Evolutionary conservation across 1,139 yeast genomes (phyloP), one percentile per base, ranked within the genome.

Genomic region (Barnettozyma hawaiiensis): DNA sequence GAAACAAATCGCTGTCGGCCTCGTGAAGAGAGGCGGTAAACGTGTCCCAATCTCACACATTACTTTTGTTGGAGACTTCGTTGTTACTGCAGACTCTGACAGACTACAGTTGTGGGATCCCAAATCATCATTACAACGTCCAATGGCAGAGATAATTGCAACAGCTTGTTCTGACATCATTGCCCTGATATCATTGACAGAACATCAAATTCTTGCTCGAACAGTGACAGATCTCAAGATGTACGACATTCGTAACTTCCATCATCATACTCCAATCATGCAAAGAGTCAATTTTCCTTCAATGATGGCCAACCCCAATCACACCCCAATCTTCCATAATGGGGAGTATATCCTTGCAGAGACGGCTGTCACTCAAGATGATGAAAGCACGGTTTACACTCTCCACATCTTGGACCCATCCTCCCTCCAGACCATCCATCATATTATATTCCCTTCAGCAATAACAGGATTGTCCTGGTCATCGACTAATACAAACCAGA

Each of bases 201-300:
- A 42, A 23, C 7, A 31, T 11, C 39, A 35, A 18, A 3, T 42
- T 5, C 29, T 51, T 1, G 21, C 51, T 1, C 41, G 55, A 29
- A 45, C 53, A 3, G 10, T 28, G 14, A 19, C 42, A 31, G 45
- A 48, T 7, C 16, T 66, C 14, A 63, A 63, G 41, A 47, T 65
- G 9, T 67, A 68, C 63, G 73, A 67, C 46, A 42, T 53, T 14
- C 52, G 71, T 32, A 59, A 61, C 33, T 51, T 63, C 26, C 53
- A 51, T n/a, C n/a, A n/a, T n/a, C n/a, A n/a, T 12, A 42, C 47
- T 3, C 69, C 71, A 6, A 45, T 65, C 12, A 51, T 66, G 21
- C 59, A 53, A 28, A 48, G 62, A 14, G 28, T 44, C 2, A 48
- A 48, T 8, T 47, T 65, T n/a, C 36, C 52, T 3, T 44, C 49